phyloP scores from a whole-genome alignment of 768 basidiomycete genomes.

The Leccinum sublutescens region DNA sequence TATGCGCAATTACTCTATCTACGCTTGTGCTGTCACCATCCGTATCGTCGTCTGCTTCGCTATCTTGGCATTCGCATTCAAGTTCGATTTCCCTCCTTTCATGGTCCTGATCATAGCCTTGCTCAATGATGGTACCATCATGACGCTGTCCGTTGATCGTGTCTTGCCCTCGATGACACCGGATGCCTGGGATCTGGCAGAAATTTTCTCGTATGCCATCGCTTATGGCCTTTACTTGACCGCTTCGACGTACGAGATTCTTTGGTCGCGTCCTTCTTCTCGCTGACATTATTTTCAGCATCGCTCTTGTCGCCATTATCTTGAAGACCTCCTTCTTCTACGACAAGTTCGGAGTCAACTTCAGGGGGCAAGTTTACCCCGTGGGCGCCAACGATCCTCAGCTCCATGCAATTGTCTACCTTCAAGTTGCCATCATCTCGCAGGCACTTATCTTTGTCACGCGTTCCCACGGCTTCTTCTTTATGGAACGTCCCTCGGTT shows the following conservation, averaged over 20 bases:
- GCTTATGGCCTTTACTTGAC: slow-evolving; percentile 96
- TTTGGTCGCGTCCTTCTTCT: slow-evolving; percentile 5
- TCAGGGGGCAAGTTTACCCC: slow-evolving; percentile 36
- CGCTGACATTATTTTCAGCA: slow-evolving; percentile 37
- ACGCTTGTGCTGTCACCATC: slow-evolving; percentile 94
- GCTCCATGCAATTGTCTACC: slow-evolving; percentile 88
- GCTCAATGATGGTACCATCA: slow-evolving; percentile 98
- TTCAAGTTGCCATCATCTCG: slow-evolving; percentile 98
- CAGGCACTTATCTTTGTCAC: slow-evolving; percentile 97
- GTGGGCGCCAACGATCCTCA: slow-evolving; percentile 53
- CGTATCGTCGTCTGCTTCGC: slow-evolving; percentile 99
- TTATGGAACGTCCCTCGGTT: slow-evolving; percentile 90
- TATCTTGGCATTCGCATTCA: slow-evolving; percentile 92
- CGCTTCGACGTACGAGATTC: slow-evolving; percentile 70
- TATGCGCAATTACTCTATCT: slow-evolving; percentile 99
- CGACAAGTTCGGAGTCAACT: slow-evolving; percentile 72
- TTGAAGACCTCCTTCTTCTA: slow-evolving; percentile 89
- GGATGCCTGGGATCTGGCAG: slow-evolving; percentile 93
- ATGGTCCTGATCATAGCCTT: slow-evolving; percentile 99
- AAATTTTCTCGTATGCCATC: slow-evolving; percentile 94
- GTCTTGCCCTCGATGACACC: slow-evolving; percentile 91
- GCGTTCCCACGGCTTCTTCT: slow-evolving; percentile 93
- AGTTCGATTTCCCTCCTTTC: slow-evolving; percentile 99
- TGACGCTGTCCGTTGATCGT: slow-evolving; percentile 96
- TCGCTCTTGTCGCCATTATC: slow-evolving; percentile 81